Percentiles rank a stretch among this genome's conserved stretches.
phyloP scores from a whole-genome alignment of 176 grass and related monocot species.

The Coix lacrymajobi region DNA sequence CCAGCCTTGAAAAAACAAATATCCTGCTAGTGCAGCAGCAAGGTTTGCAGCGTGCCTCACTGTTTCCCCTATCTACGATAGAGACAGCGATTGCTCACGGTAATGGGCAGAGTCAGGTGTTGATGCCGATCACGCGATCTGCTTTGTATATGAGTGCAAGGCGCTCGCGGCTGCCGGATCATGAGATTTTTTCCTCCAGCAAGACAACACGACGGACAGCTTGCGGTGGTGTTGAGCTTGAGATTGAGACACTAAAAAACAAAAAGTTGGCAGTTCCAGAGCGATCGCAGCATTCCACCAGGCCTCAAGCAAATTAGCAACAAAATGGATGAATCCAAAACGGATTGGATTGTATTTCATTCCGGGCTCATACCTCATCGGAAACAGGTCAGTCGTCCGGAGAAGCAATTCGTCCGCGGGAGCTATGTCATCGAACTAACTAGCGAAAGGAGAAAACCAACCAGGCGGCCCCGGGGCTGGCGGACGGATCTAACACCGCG shows the following conservation, averaged over 20 bases:
- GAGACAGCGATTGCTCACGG: background rate
- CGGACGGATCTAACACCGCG: background rate
- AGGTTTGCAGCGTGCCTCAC: background rate
- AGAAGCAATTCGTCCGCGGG: background rate
- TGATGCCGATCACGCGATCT: background rate
- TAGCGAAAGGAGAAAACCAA: background rate
- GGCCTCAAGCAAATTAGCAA: background rate
- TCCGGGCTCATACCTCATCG: background rate
- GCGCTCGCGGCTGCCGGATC: background rate
- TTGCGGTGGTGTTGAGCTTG: background rate
- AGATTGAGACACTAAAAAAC: background rate
- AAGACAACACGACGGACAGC: background rate
- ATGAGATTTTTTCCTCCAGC: background rate
- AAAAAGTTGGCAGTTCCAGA: background rate
- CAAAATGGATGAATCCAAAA: background rate
- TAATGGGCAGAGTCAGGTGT: background rate
- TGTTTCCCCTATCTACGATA: no score
- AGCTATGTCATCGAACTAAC: background rate
- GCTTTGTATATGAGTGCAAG: background rate
- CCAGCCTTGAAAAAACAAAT: background rate
- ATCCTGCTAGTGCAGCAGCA: background rate
- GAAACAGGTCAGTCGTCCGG: background rate
- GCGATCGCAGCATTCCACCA: background rate
- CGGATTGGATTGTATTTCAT: background rate
- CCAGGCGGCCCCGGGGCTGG: background rate